Evolutionary conservation across 768 basidiomycete genomes (phyloP).

Genomic region (Termitomyces sp.): DNA sequence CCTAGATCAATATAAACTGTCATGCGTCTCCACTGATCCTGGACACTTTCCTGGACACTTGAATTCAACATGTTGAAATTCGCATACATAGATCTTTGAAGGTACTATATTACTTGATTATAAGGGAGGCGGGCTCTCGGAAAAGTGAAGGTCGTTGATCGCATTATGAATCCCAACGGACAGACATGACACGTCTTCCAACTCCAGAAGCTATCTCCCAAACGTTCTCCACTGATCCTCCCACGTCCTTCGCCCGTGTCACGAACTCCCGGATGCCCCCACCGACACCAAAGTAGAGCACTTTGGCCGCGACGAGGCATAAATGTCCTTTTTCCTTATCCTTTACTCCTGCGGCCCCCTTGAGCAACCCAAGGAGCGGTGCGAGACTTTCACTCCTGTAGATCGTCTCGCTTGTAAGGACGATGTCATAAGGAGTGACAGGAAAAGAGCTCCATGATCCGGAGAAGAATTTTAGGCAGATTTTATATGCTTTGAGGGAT

Average conservation of each 20-base stretch:
- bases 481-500: slow-evolving; percentile 49
- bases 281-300: slow-evolving; percentile 94
- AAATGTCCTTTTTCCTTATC: slow-evolving; percentile 19
- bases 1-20: too few species aligned
- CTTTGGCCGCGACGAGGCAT: slow-evolving; percentile 86
- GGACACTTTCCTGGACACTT: background rate
- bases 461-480: slow-evolving; percentile 72
- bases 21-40: too few species aligned
- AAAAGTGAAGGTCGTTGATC: background rate
- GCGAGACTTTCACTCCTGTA: slow-evolving; percentile 68
- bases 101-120: background rate
- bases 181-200: slow-evolving; percentile 64
- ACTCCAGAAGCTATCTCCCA: slow-evolving; percentile 70
- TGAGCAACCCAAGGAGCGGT: slow-evolving; percentile 54
- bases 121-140: background rate
- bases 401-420: slow-evolving; percentile 92
- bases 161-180: slow-evolving; percentile 44
- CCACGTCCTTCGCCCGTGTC: slow-evolving; percentile 41
- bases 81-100: background rate
- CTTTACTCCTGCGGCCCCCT: slow-evolving; percentile 26
- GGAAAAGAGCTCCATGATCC: slow-evolving; percentile 76
- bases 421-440: slow-evolving; percentile 51
- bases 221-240: slow-evolving; percentile 51
- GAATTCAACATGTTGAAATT: background rate
- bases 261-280: slow-evolving; percentile 80